Evolutionary conservation across 2,329 filamentous ascomycete genomes (phyloP).

Genomic region (Sclerotinia minor): DNA sequence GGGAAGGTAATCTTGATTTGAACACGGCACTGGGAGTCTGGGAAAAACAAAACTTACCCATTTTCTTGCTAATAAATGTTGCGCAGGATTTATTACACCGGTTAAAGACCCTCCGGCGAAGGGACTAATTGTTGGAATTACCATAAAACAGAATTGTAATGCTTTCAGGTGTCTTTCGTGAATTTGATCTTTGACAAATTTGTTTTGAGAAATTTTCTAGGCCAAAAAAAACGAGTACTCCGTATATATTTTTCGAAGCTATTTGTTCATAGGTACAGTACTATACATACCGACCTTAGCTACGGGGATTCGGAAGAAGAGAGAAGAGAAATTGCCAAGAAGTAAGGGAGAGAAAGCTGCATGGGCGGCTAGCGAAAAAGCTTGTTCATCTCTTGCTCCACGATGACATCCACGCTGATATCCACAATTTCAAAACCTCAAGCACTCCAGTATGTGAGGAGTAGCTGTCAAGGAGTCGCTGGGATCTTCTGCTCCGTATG

Average conservation of each 20-base stretch:
- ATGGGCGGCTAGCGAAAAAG: slow-evolving; percentile 6
- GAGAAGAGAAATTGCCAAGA: not conserved
- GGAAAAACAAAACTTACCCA: slow-evolving; percentile 21
- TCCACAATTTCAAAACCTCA: not conserved
- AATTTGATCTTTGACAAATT: not conserved
- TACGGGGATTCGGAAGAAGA: not conserved
- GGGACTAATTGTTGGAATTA: not conserved
- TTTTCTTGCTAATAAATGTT: not conserved
- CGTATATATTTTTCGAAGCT: not conserved
- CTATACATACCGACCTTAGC: too few relatives aligned
- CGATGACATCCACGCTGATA: not conserved
- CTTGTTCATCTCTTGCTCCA: slow-evolving; percentile 14
- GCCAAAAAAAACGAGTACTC: too few relatives aligned
- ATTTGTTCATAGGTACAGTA: not conserved
- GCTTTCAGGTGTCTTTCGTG: not conserved
- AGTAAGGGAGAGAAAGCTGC: not conserved
- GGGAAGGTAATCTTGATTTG: slow-evolving; percentile 1
- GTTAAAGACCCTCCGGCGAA: slow-evolving; percentile 13
- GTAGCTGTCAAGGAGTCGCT: not conserved
- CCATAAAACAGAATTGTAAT: slow-evolving; percentile 4
- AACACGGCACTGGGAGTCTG: not conserved
- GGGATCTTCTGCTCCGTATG: too few relatives aligned
- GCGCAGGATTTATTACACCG: slow-evolving; percentile 20
- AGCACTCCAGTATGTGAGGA: too few relatives aligned
- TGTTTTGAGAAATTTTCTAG: not conserved